These are phyloP conservation scores for Escallonia rubra DNA, from an alignment of 129 eudicot genomes.

Conservation along the genomic window DNA sequence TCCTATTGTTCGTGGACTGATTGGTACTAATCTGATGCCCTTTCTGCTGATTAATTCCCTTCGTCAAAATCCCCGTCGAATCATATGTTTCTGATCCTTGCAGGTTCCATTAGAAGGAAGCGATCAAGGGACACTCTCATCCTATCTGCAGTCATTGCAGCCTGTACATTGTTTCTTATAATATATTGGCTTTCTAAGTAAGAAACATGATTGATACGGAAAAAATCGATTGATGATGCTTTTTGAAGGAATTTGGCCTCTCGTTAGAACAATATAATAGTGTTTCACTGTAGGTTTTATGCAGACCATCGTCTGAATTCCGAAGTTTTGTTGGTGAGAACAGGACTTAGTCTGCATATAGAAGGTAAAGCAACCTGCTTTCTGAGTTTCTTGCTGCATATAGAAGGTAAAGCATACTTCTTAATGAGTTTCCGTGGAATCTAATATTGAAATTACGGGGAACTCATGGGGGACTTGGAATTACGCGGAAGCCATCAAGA, in stretches of 20 bases:
- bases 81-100: slow-evolving; percentile 7
- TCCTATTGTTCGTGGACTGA: slow-evolving; percentile 84
- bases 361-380: too few relatives aligned
- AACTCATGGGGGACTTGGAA: too few relatives aligned
- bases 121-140: slow-evolving; percentile 87
- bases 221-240: slow-evolving; percentile 1
- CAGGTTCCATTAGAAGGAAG: slow-evolving; percentile 90
- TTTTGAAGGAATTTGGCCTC: slow-evolving; percentile 13
- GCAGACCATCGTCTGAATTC: too few relatives aligned
- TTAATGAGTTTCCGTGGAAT: too few relatives aligned
- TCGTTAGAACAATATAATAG: background rate
- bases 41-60: slow-evolving; percentile 1
- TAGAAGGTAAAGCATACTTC: too few relatives aligned
- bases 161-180: slow-evolving; percentile 87
- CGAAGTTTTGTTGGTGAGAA: too few relatives aligned
- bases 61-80: background rate
- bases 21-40: slow-evolving; percentile 38
- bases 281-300: too few relatives aligned
- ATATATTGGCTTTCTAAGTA: slow-evolving; percentile 93
- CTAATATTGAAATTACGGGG: too few relatives aligned
- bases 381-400: too few relatives aligned
- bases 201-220: slow-evolving; percentile 11
- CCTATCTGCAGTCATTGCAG: slow-evolving; percentile 85
- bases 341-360: too few relatives aligned
- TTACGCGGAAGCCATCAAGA: too few relatives aligned